Evolutionary conservation across 1,284 basidiomycete species (phyloP).

Genomic region (Taiwanofungus camphoratus): DNA sequence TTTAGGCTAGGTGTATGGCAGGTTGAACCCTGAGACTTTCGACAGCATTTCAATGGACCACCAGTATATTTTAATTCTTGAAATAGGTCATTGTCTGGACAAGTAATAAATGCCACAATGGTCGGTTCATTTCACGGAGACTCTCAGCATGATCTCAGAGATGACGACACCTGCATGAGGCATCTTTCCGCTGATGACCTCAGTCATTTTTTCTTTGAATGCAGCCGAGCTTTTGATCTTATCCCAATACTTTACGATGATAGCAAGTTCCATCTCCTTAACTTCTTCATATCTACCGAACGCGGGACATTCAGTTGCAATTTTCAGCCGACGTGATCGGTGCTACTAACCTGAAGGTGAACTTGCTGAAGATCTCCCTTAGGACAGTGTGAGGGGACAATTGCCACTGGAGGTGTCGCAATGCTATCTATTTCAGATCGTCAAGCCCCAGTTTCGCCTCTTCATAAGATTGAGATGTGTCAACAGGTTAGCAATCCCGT

Average conservation of each 20-base stretch:
- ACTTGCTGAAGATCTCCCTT: conserved; percentile 16
- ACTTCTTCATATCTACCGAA: conserved; percentile 7
- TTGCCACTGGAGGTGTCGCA: conserved; percentile 13
- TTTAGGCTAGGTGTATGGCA: too few relatives aligned
- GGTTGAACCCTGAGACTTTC: too few relatives aligned
- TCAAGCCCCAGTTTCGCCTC: conserved; percentile 11
- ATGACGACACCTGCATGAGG: conserved; percentile 8
- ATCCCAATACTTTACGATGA: conserved; percentile 8
- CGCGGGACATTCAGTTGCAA: background rate
- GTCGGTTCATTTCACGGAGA: background rate
- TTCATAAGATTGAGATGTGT: background rate
- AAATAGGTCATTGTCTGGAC: too few relatives aligned
- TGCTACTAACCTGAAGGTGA: conserved; percentile 14
- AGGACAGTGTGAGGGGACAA: conserved; percentile 12
- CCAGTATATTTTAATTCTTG: too few relatives aligned
- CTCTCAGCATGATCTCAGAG: conserved; percentile 4
- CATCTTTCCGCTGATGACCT: conserved; percentile 8
- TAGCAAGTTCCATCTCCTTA: conserved; percentile 8
- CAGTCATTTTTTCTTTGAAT: conserved; percentile 8
- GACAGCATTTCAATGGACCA: too few relatives aligned
- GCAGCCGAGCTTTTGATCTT: conserved; percentile 3
- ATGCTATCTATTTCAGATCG: conserved; percentile 11
- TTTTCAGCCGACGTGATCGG: background rate
- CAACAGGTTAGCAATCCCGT: conserved; percentile 1
- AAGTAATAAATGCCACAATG: too few relatives aligned